Percentiles rank a stretch among this genome's conserved stretches.
Conservation (phyloP, 2,329 filamentous ascomycete species). For the Diplodia scrobiculata region DNA sequence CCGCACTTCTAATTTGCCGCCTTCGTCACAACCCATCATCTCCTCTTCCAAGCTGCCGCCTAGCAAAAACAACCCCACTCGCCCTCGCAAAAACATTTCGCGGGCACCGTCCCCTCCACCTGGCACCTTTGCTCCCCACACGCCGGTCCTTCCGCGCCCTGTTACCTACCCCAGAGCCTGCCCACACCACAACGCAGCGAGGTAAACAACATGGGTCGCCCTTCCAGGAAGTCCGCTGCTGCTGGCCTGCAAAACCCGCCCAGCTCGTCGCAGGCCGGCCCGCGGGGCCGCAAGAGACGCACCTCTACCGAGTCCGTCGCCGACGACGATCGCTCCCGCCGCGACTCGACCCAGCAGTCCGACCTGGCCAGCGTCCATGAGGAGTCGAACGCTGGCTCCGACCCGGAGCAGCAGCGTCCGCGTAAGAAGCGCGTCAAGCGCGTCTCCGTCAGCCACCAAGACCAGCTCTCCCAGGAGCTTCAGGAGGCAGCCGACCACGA, state of each 20-base stretch:
- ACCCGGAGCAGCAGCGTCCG: conserved; percentile 3
- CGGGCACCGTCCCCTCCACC: conserved; percentile 7
- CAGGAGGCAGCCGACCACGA: conserved; percentile 27
- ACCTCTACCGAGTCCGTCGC: conserved; percentile 34
- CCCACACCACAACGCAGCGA: background rate
- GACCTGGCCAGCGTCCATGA: conserved; percentile 21
- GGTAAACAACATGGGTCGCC: conserved; percentile 26
- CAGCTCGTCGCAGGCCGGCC: conserved; percentile 24
- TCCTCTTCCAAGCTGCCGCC: conserved; percentile 11
- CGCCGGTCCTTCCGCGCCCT: background rate
- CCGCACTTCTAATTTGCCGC: conserved; percentile 19
- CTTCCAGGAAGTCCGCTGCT: conserved; percentile 4
- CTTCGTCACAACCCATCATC: conserved; percentile 1
- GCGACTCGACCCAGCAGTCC: conserved; percentile 20
- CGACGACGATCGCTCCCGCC: conserved; percentile 30
- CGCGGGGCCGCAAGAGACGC: conserved; percentile 39
- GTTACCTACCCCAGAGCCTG: conserved; percentile 6
- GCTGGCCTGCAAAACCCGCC: conserved; percentile 1
- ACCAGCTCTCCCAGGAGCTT: conserved; percentile 42
- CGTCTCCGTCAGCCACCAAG: conserved; percentile 37
- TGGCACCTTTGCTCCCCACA: conserved; percentile 4
- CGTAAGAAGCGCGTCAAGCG: conserved; percentile 41
- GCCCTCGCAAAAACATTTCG: conserved; percentile 5
- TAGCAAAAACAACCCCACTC: conserved; percentile 18
- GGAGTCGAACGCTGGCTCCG: conserved; percentile 16